phyloP scores from a whole-genome alignment of 2,329 filamentous ascomycete species.

The Neofusicoccum sp. region DNA sequence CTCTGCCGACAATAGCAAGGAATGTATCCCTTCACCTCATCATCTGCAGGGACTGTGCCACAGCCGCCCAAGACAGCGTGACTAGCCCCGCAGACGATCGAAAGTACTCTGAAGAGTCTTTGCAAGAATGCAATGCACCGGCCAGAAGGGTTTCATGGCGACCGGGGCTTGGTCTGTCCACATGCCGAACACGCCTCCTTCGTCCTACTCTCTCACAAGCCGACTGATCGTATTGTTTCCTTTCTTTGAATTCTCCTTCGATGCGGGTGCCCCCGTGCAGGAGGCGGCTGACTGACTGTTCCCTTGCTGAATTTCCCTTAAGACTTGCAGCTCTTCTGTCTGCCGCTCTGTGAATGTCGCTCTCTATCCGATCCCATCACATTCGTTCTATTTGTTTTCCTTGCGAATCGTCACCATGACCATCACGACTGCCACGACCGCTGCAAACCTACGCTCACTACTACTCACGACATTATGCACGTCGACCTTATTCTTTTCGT shows the following conservation, averaged over 20 bases:
- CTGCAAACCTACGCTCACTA: slow-evolving; percentile 8
- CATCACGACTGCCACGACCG: not conserved
- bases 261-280: slow-evolving; percentile 2
- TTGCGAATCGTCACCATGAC: slow-evolving; percentile 13
- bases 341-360: not conserved
- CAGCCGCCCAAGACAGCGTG: slow-evolving; percentile 4
- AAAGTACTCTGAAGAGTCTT: not conserved
- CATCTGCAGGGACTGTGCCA: slow-evolving; percentile 18
- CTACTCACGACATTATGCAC: slow-evolving; percentile 12
- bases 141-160: slow-evolving; percentile 11
- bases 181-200: not conserved
- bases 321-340: slow-evolving; percentile 15
- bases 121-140: slow-evolving; percentile 8
- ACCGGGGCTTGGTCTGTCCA: slow-evolving; percentile 11
- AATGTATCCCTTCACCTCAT: slow-evolving; percentile 19
- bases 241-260: slow-evolving; percentile 13
- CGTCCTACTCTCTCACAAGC: slow-evolving; percentile 13
- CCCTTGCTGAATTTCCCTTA: slow-evolving; percentile 18
- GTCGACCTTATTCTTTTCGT: not conserved
- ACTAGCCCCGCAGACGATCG: not conserved
- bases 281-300: slow-evolving; percentile 6
- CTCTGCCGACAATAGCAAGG: slow-evolving; percentile 3
- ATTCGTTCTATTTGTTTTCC: slow-evolving; percentile 13
- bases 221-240: slow-evolving; percentile 7
- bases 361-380: slow-evolving; percentile 3